Conservation (phyloP, 371 early-diverging fungal species). For the Phascolomyces articulosus region DNA sequence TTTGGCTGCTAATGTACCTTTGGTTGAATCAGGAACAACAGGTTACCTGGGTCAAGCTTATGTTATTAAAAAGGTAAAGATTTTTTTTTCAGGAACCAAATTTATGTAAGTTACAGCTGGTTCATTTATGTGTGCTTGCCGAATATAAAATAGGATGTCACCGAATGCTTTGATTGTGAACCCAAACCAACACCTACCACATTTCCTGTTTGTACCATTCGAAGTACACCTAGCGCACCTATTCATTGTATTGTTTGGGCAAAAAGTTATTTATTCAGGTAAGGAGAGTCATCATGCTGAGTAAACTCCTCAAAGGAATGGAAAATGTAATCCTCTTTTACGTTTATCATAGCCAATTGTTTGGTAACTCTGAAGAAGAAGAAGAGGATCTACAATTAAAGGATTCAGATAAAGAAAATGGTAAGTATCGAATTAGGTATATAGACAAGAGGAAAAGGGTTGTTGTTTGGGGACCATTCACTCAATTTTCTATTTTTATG, state of each 20-base stretch:
- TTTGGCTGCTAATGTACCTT: slow-evolving; percentile 82
- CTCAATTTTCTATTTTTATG: not conserved
- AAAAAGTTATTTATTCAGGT: slow-evolving; percentile 89
- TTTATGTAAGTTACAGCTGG: too few relatives aligned
- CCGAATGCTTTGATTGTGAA: slow-evolving; percentile 98
- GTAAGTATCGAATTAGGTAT: not conserved
- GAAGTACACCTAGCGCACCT: slow-evolving; percentile 94
- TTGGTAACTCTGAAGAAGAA: slow-evolving; percentile 13
- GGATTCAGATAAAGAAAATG: slow-evolving; percentile 10
- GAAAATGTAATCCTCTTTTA: too few relatives aligned
- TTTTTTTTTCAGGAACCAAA: too few relatives aligned
- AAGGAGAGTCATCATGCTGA: slow-evolving; percentile 13
- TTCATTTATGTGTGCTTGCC: too few relatives aligned
- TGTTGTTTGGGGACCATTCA: not conserved
- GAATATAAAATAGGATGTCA: slow-evolving; percentile 53
- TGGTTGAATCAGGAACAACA: slow-evolving; percentile 97
- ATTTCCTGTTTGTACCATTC: slow-evolving; percentile 98
- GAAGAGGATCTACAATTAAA: slow-evolving; percentile 9
- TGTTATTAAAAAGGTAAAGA: slow-evolving; percentile 78
- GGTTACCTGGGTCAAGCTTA: slow-evolving; percentile 98
- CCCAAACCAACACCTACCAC: slow-evolving; percentile 89
- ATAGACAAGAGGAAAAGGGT: not conserved
- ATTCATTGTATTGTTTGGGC: slow-evolving; percentile 99
- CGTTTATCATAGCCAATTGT: slow-evolving; percentile 63
- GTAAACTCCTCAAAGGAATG: too few relatives aligned